These are phyloP conservation scores for Cercophora sp. DNA, from an alignment of 495 filamentous ascomycete genomes.

Conservation along the genomic window DNA sequence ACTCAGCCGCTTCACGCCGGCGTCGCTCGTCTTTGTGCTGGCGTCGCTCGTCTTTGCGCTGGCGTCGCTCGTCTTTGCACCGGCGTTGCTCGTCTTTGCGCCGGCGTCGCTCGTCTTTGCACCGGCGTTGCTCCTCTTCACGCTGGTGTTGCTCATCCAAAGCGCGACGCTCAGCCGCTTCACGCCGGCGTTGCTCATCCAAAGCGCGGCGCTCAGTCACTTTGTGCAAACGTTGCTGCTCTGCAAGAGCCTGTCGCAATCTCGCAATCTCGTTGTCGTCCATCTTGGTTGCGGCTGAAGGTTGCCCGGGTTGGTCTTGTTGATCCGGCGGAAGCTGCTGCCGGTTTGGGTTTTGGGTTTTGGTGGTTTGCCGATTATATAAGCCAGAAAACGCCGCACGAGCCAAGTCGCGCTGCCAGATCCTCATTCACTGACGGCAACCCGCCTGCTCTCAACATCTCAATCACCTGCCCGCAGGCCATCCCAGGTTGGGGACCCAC, in stretches of 20 bases:
- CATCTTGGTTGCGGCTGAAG: constrained; percentile 1
- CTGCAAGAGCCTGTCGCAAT: constrained; percentile 6
- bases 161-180: neutral
- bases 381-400: neutral
- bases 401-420: neutral
- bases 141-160: neutral
- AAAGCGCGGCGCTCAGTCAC: neutral
- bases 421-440: neutral
- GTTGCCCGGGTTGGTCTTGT: neutral
- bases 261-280: constrained; percentile 5
- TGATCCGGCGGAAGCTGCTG: neutral
- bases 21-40: neutral
- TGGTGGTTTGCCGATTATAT: neutral
- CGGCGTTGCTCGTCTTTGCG: neutral
- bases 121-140: neutral
- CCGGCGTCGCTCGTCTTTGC: neutral
- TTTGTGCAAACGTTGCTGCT: constrained; percentile 2
- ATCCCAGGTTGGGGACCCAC: too few relatives aligned
- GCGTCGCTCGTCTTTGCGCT: neutral
- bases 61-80: neutral
- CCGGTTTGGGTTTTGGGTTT: neutral
- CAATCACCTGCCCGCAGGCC: too few relatives aligned
- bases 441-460: neutral
- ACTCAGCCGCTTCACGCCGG: neutral
- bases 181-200: neutral